Base-by-base conservation (phyloP, 2,329 filamentous ascomycete genomes). In the Pyrenophora tritici-repentis region DNA sequence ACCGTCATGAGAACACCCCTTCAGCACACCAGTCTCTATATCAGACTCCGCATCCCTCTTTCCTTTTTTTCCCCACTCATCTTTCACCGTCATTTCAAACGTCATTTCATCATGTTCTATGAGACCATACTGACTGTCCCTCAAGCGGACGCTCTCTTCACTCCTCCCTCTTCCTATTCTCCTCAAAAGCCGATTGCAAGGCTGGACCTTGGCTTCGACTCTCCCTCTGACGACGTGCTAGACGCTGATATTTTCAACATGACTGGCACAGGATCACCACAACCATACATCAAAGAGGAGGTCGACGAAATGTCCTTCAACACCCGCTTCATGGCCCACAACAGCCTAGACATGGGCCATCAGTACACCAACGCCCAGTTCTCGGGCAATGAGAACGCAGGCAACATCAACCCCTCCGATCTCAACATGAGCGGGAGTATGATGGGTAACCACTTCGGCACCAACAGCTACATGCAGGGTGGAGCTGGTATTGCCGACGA, bases 401-500 rank as follows among this genome's bases (percentile, higher is more conserved):
- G 62, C 37, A 75, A 81, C 58, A 82, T 97, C 67, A 90, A 97
- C 69, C 93, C 93, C 9, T 93, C 90, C 55, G 90, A 94, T 57
- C 82, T 97, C 53, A 85, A 85, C 62, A 89, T 93, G 85, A 81
- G 80, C 59, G 79, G 79, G 52, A 87, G 81, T 69, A 76, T 78
- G 56, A 74, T 81, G 59, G 73, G 78, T 49, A 77, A 87, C 73
- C 83, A 81, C 64, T 86, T 82, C 66, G 78, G 81, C 18, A 76
- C 77, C 66, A 87, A 83, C 68, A 87, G 84, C 71, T 96, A 91
- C 77, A 87, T 88, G 38, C 86, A 86, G 62, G 88, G 88, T 52
- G 88, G 87, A 54, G 88, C 90, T 9, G 83, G 88, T 34, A 92
- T 96, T 60, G 87, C 85, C 56, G 93, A 96, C 59, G 93, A 97